Evolutionary conservation across 2,329 filamentous ascomycete genomes (phyloP), one percentile per base, ranked within the genome.

Genomic region (Colletotrichum echinochloae): DNA sequence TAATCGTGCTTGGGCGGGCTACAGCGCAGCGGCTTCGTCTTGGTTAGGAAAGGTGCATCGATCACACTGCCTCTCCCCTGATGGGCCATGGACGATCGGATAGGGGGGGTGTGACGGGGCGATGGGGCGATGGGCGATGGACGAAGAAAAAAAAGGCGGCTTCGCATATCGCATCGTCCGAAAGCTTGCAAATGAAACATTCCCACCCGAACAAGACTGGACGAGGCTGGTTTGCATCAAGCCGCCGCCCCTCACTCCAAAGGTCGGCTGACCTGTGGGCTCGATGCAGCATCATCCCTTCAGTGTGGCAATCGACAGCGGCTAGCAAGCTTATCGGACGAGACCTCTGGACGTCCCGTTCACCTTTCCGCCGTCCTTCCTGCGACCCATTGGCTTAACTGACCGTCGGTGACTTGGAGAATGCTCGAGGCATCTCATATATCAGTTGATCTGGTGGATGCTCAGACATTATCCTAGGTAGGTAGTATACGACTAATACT

Each of bases 151-250:
- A 60, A 54, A 39, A 60, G 61, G 61, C 56, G 33, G 62, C 55
- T 56, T 61, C 28, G 44, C 52, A 69, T 66, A 67, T 70, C 57
- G 56, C 67, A 66, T 70, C 64, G 57, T 66, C 30, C 35, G 49
- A 46, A 46, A 55, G 64, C 67, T 67, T 54, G 51, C 33, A 60
- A 70, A 65, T 71, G 65, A 71, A 69, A 70, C 69, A 71, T 65
- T 71, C 39, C 65, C 59, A 69, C 65, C 69, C 52, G 64, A 44
- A 57, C 64, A 57, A 59, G 41, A 70, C 67, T 67, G 64, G 44
- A 37, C 49, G 64, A 67, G 64, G 67, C 67, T 70, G 67, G 67
- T 30, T 56, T 49, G 44, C 66, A 7, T 41, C 23, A 28, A 30
- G 60, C 37, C 35, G n/a, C n/a, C n/a, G n/a, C 60, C 23, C n/a